Conservation (phyloP, 176 grass and related monocot species). For the Oryza glaberrima region DNA sequence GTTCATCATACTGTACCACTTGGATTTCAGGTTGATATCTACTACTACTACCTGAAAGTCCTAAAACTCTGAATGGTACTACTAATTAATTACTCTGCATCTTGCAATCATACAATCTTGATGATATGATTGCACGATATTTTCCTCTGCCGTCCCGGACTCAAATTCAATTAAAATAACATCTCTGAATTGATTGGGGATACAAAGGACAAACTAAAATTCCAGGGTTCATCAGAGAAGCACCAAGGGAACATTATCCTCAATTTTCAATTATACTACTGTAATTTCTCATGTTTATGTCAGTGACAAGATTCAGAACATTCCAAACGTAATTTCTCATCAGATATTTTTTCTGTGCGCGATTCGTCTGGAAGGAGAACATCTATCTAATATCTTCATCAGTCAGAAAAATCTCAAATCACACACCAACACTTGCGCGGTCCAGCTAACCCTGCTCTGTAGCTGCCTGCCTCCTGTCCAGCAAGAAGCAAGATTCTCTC, state of each 20-base stretch:
- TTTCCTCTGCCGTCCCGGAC: neutral
- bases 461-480: constrained; percentile 16
- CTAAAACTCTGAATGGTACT: neutral
- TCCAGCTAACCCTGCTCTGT: neutral
- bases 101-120: neutral
- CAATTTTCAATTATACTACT: neutral
- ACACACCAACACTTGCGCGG: neutral
- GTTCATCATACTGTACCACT: neutral
- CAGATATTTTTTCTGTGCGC: neutral
- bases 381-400: neutral
- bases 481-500: neutral
- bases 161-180: neutral
- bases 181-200: neutral
- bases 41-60: neutral
- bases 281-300: neutral
- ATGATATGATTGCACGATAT: neutral
- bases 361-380: neutral
- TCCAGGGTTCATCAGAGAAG: neutral
- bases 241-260: neutral
- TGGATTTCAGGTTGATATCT: neutral
- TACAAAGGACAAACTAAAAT: neutral
- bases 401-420: neutral
- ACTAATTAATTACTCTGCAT: neutral
- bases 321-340: neutral
- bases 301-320: neutral